Conservation (phyloP, 495 filamentous ascomycete genomes). For the Talaromyces proteolyticus region DNA sequence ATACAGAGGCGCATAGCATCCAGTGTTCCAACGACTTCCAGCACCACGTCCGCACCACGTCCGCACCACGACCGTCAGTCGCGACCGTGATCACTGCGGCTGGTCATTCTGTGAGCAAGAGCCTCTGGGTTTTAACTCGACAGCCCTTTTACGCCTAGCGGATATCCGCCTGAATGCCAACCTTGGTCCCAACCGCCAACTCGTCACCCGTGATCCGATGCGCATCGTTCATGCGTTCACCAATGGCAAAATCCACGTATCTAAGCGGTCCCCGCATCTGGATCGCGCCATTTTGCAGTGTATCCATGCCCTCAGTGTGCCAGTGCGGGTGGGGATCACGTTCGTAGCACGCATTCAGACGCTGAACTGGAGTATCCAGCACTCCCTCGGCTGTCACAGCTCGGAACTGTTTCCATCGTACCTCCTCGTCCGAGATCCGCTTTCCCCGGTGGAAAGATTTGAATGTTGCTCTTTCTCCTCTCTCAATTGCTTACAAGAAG, state of each 20-base stretch:
- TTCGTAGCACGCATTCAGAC: conserved; percentile 55
- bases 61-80: too few species aligned
- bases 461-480: too few species aligned
- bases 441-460: too few species aligned
- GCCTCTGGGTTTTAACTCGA: conserved; percentile 30
- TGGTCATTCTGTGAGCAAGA: too few species aligned
- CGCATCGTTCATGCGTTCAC: conserved; percentile 9
- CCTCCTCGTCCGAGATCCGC: too few species aligned
- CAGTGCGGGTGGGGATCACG: conserved; percentile 38
- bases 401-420: too few species aligned
- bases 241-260: neutral
- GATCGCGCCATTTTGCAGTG: conserved; percentile 27
- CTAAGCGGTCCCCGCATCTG: conserved; percentile 12
- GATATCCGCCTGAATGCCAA: conserved; percentile 25
- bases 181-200: conserved; percentile 12
- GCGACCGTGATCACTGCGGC: too few species aligned
- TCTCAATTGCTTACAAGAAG: too few species aligned
- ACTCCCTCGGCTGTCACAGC: too few species aligned
- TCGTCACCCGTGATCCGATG: conserved; percentile 22
- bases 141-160: conserved; percentile 27
- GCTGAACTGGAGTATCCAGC: conserved; percentile 55
- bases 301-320: conserved; percentile 32
- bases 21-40: conserved; percentile 81
- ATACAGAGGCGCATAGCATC: conserved; percentile 73
- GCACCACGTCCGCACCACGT: conserved; percentile 76